Evolutionary conservation across 371 early-diverging fungal species (phyloP).

Genomic region (Lichtheimia ornata): DNA sequence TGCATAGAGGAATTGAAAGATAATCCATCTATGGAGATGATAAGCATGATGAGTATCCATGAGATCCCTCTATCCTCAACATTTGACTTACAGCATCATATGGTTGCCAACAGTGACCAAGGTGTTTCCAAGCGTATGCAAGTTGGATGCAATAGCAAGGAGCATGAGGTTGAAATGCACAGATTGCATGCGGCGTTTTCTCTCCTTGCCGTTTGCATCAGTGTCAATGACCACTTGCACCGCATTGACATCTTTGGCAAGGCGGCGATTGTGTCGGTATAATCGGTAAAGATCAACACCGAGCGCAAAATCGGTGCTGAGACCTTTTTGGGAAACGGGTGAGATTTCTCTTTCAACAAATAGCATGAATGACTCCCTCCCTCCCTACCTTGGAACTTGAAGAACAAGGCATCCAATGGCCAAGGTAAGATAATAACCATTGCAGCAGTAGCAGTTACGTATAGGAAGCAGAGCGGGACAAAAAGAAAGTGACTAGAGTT

Average conservation of each 20-base stretch:
- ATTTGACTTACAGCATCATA: slow-evolving; percentile 19
- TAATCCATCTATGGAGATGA: slow-evolving; percentile 23
- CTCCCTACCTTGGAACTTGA: slow-evolving; percentile 38
- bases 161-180: slow-evolving; percentile 20
- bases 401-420: slow-evolving; percentile 55
- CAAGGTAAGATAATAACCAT: slow-evolving; percentile 37
- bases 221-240: slow-evolving; percentile 6
- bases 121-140: slow-evolving; percentile 29
- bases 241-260: slow-evolving; percentile 12
- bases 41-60: background rate
- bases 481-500: slow-evolving; percentile 29
- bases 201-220: background rate
- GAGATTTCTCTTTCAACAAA: too few relatives aligned
- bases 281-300: slow-evolving; percentile 37
- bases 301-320: slow-evolving; percentile 49
- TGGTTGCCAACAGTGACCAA: slow-evolving; percentile 23
- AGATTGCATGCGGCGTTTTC: slow-evolving; percentile 4
- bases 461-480: slow-evolving; percentile 31
- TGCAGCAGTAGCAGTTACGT: slow-evolving; percentile 30
- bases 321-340: slow-evolving; percentile 16
- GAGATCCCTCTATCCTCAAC: too few relatives aligned
- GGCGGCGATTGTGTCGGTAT: slow-evolving; percentile 24
- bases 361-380: too few relatives aligned
- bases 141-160: slow-evolving; percentile 19
- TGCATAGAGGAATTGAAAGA: slow-evolving; percentile 31